A percentile compares a stretch with the other conserved stretches of the same genome.
Conservation (phyloP, 2,329 filamentous ascomycete species). For the Fusarium hainanense region DNA sequence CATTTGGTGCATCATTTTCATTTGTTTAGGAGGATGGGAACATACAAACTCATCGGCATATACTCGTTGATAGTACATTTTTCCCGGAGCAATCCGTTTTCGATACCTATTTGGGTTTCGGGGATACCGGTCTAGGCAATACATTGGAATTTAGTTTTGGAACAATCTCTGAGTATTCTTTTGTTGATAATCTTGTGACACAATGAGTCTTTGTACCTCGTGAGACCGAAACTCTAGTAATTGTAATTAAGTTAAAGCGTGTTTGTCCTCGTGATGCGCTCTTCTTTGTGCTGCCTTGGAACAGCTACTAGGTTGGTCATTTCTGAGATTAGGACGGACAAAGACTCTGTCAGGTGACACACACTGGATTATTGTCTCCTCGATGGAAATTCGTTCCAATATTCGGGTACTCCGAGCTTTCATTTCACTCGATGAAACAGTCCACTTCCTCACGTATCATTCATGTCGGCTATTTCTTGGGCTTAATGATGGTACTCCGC, state of each 20-base stretch:
- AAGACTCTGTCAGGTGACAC: not conserved
- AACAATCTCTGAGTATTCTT: not conserved
- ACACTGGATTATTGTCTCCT: not conserved
- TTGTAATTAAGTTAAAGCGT: not conserved
- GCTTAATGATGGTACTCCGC: not conserved
- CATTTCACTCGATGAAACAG: not conserved
- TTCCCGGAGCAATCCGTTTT: conserved; percentile 39
- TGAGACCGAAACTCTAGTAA: not conserved
- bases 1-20: conserved; percentile 11
- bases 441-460: not conserved
- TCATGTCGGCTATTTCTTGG: not conserved
- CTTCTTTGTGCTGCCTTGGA: conserved; percentile 3
- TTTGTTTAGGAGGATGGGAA: conserved; percentile 17
- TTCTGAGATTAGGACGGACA: not conserved
- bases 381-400: not conserved
- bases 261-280: conserved; percentile 14
- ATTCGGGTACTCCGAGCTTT: not conserved
- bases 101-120: conserved; percentile 42
- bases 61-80: conserved; percentile 28
- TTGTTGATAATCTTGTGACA: conserved; percentile 1
- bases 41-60: conserved; percentile 16
- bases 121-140: conserved; percentile 2
- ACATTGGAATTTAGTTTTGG: conserved; percentile 15
- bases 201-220: not conserved
- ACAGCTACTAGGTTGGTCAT: not conserved